phyloP scores from a whole-genome alignment of 179 eudicot genomes.

The Spinacia oleracea region DNA sequence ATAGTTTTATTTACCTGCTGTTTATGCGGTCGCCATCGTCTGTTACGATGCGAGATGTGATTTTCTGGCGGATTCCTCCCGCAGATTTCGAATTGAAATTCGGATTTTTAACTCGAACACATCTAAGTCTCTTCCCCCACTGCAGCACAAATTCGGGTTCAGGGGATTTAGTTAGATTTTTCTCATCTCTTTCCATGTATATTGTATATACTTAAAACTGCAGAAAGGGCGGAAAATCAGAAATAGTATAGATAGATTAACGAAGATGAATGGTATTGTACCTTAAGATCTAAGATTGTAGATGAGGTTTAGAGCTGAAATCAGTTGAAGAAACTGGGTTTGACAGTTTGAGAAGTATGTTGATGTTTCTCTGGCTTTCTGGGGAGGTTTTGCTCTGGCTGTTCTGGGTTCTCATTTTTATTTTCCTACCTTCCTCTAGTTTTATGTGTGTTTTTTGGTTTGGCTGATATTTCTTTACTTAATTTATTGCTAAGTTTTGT shows the following conservation, averaged over 20 bases:
- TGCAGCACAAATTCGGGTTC: constrained; percentile 54
- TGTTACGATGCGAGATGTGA: constrained; percentile 34
- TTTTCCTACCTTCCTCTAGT: not conserved
- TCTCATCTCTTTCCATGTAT: constrained; percentile 9
- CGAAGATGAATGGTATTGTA: no score
- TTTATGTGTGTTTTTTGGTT: not conserved
- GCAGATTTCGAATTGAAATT: constrained; percentile 22
- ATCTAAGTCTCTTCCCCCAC: constrained; percentile 67
- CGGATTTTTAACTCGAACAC: constrained; percentile 46
- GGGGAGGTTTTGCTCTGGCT: not conserved
- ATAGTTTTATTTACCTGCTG: constrained; percentile 12
- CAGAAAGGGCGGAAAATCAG: no score
- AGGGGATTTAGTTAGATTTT: constrained; percentile 15
- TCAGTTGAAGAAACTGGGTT: no score
- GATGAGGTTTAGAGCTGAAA: no score
- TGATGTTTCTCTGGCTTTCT: not conserved
- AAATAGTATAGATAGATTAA: no score
- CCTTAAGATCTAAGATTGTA: not conserved
- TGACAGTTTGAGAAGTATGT: not conserved
- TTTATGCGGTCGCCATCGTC: constrained; percentile 30
- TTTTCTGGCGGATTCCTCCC: constrained; percentile 43
- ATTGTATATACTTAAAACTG: no score
- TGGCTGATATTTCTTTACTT: not conserved
- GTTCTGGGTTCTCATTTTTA: not conserved
- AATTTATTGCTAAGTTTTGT: no score